Percentiles rank a stretch among this genome's conserved stretches.
Conservation (phyloP, 2,329 filamentous ascomycete species). For the Metarhizium sp. region DNA sequence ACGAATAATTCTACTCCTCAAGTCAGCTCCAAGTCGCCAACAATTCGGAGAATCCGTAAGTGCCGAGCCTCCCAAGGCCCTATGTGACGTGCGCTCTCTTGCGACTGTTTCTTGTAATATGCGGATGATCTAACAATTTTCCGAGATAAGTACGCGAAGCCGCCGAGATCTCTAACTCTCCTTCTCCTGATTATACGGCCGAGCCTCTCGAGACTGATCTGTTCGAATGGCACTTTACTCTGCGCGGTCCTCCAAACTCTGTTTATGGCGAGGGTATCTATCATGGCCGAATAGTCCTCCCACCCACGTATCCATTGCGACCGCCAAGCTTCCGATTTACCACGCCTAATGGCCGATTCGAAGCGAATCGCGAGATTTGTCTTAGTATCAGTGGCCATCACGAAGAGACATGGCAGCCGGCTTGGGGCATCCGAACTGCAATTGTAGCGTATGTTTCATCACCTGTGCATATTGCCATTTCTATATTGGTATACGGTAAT, state of each 20-base stretch:
- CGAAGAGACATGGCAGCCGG: conserved; percentile 97
- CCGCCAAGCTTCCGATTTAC: conserved; percentile 94
- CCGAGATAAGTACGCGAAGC: conserved; percentile 68
- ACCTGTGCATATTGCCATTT: neutral
- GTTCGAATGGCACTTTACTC: conserved; percentile 98
- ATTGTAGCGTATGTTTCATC: conserved; percentile 46
- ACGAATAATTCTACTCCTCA: conserved; percentile 19
- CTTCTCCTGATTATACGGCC: conserved; percentile 79
- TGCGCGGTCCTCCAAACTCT: conserved; percentile 78
- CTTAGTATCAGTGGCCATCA: conserved; percentile 90
- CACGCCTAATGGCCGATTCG: conserved; percentile 86
- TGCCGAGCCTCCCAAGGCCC: conserved; percentile 4
- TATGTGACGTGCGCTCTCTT: neutral
- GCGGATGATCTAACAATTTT: neutral
- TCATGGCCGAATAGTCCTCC: conserved; percentile 89
- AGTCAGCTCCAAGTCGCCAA: conserved; percentile 70
- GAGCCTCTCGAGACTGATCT: conserved; percentile 80
- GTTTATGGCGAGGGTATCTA: conserved; percentile 78
- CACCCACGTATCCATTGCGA: conserved; percentile 79
- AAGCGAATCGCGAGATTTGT: conserved; percentile 94
- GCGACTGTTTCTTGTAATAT: conserved; percentile 2
- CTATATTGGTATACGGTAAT: neutral
- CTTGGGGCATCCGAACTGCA: conserved; percentile 91
- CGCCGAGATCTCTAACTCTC: conserved; percentile 68
- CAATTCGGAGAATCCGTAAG: conserved; percentile 74